Percentiles rank a stretch among this genome's conserved stretches.
Evolutionary conservation across 2,329 filamentous ascomycete genomes (phyloP).

Genomic region (Colletotrichum godetiae): DNA sequence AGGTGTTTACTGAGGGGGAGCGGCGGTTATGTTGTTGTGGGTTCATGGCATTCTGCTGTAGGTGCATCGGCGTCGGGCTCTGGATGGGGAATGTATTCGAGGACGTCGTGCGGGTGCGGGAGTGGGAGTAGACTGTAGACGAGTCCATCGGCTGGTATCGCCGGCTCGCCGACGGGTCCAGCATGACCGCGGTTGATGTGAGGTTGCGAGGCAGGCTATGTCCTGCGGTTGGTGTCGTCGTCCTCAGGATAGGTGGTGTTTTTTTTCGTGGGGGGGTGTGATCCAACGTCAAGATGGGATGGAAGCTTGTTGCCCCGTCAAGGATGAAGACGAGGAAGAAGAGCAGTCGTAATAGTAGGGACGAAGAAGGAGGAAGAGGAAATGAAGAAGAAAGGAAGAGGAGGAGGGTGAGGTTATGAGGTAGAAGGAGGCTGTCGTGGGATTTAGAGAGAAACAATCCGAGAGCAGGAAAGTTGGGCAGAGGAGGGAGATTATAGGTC

Average conservation of each 20-base stretch:
- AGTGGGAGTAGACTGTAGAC: constrained; percentile 60
- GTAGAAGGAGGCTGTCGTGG: neutral
- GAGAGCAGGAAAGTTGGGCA: constrained; percentile 5
- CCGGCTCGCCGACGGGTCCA: constrained; percentile 40
- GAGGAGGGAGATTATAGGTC: constrained; percentile 10
- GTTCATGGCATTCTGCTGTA: constrained; percentile 45
- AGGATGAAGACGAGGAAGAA: neutral
- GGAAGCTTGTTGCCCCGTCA: neutral
- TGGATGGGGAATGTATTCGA: constrained; percentile 62
- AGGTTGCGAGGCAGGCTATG: neutral
- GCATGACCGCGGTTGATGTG: constrained; percentile 16
- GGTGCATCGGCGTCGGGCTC: constrained; percentile 45
- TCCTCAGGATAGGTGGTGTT: neutral
- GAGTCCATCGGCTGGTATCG: constrained; percentile 38
- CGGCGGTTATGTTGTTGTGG: constrained; percentile 58
- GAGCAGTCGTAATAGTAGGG: neutral
- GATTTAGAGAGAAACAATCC: neutral
- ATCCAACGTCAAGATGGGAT: neutral
- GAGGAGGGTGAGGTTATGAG: neutral
- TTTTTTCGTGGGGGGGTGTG: neutral
- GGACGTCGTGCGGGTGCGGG: constrained; percentile 66
- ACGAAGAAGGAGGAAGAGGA: neutral
- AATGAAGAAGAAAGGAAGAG: neutral
- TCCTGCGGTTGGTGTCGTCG: neutral
- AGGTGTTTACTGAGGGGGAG: constrained; percentile 74